Percentiles rank a stretch among this genome's conserved stretches.
These are phyloP conservation scores for Xylariaceae sp. DNA, from an alignment of 2,329 filamentous ascomycete genomes.

Conservation along the genomic window DNA sequence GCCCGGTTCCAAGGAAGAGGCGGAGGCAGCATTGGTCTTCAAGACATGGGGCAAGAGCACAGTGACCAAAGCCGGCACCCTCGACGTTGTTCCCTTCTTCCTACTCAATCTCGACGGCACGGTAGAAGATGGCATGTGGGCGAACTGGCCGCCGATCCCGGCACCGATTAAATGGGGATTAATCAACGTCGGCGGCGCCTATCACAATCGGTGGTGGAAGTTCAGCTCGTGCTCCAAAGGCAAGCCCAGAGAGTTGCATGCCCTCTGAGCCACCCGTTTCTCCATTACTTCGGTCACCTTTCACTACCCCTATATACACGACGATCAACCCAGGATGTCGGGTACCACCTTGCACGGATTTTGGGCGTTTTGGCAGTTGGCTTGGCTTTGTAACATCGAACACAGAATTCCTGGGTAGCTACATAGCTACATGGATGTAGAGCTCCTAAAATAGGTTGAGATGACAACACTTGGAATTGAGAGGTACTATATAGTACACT, in stretches of 20 bases:
- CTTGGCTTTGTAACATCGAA: not conserved
- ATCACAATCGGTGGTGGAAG: slow-evolving; percentile 57
- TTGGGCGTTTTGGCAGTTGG: not conserved
- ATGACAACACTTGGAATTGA: not conserved
- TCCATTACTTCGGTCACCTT: not conserved
- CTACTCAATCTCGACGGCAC: slow-evolving; percentile 58
- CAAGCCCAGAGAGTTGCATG: slow-evolving; percentile 51
- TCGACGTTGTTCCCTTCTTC: slow-evolving; percentile 62
- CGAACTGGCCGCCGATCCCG: slow-evolving; percentile 62
- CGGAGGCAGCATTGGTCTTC: slow-evolving; percentile 47
- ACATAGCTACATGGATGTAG: not conserved
- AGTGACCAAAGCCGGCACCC: slow-evolving; percentile 55
- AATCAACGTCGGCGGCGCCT: slow-evolving; percentile 54
- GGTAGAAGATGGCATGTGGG: slow-evolving; percentile 56
- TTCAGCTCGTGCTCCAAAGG: slow-evolving; percentile 58
- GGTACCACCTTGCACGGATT: not conserved
- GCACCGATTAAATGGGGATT: slow-evolving; percentile 56
- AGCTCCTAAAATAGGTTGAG: not conserved
- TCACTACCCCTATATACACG: not conserved
- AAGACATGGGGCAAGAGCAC: slow-evolving; percentile 60
- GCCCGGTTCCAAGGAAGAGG: slow-evolving; percentile 42
- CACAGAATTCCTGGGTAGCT: not conserved
- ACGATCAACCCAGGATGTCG: not conserved
- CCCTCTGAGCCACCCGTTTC: slow-evolving; percentile 33
- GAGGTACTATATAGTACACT: not conserved